phyloP scores from a whole-genome alignment of 1,284 basidiomycete genomes.

The Papiliotrema laurentii region DNA sequence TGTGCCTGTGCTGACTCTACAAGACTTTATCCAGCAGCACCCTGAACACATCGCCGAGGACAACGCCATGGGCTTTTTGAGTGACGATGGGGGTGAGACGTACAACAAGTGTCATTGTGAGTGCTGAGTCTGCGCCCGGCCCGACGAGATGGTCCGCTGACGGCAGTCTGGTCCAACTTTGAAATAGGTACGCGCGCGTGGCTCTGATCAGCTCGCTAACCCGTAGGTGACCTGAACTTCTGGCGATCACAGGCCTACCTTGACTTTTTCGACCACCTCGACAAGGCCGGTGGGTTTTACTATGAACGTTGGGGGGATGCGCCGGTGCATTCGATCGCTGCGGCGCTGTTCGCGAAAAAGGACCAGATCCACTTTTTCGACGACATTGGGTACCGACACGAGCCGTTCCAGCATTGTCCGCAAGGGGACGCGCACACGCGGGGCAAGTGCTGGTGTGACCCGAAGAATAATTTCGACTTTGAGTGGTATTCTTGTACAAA shows the following conservation, averaged over 20 bases:
- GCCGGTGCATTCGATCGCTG: slow-evolving; percentile 77
- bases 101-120: slow-evolving; percentile 79
- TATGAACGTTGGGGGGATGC: slow-evolving; percentile 77
- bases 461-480: slow-evolving; percentile 46
- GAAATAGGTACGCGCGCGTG: slow-evolving; percentile 62
- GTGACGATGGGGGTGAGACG: slow-evolving; percentile 63
- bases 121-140: slow-evolving; percentile 22
- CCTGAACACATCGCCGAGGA: slow-evolving; percentile 64
- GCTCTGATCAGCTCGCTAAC: not conserved
- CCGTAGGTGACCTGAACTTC: slow-evolving; percentile 55
- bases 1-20: slow-evolving; percentile 5
- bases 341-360: slow-evolving; percentile 63
- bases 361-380: slow-evolving; percentile 71
- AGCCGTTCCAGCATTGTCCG: slow-evolving; percentile 49
- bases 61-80: slow-evolving; percentile 70
- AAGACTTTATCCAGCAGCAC: slow-evolving; percentile 65
- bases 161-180: slow-evolving; percentile 72
- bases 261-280: slow-evolving; percentile 72
- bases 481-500: slow-evolving; percentile 47
- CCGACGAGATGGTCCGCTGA: slow-evolving; percentile 1
- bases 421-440: slow-evolving; percentile 44
- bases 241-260: slow-evolving; percentile 72
- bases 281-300: slow-evolving; percentile 74
- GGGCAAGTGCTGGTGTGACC: slow-evolving; percentile 47
- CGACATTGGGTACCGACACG: slow-evolving; percentile 50